Evolutionary conservation across 139 green algal genomes (phyloP).

Genomic region (Tetratostichococcus sp.): DNA sequence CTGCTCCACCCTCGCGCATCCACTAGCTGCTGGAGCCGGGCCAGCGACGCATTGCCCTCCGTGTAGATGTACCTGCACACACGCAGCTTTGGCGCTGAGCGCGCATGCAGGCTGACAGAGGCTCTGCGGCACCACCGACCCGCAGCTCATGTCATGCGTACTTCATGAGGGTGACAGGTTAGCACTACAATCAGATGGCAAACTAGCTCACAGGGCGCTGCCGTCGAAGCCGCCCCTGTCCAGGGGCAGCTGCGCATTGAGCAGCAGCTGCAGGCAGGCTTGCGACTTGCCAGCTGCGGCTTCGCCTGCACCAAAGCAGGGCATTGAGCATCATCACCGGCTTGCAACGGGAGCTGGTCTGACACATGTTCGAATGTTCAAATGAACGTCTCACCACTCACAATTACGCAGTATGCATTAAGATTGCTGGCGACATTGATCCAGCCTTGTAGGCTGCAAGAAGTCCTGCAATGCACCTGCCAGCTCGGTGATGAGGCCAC

Average conservation of each 20-base stretch:
- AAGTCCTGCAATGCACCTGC: conserved; percentile 26
- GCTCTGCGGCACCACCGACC: too few relatives aligned
- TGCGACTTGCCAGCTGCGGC: conserved; percentile 57
- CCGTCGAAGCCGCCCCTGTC: conserved; percentile 37
- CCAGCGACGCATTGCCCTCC: conserved; percentile 45
- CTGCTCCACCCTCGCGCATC: conserved; percentile 8
- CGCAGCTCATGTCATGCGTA: too few relatives aligned
- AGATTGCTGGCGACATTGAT: too few relatives aligned
- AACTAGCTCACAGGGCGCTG: conserved; percentile 31
- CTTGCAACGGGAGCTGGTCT: too few relatives aligned
- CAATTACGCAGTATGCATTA: too few relatives aligned
- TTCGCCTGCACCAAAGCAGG: conserved; percentile 38
- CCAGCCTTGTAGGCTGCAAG: too few relatives aligned
- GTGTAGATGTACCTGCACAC: conserved; percentile 64
- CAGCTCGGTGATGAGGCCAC: conserved; percentile 55
- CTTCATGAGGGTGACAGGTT: neutral
- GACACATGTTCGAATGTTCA: too few relatives aligned
- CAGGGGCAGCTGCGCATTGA: conserved; percentile 29
- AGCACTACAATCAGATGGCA: neutral
- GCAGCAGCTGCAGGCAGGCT: conserved; percentile 58
- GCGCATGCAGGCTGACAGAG: neutral
- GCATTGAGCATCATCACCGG: too few relatives aligned
- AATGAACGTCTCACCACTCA: too few relatives aligned
- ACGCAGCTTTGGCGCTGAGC: neutral
- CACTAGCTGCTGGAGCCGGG: conserved; percentile 34